These are phyloP conservation scores for Acanthamoeba quina DNA, from an alignment of 208 protist genomes.

Conservation along the genomic window DNA sequence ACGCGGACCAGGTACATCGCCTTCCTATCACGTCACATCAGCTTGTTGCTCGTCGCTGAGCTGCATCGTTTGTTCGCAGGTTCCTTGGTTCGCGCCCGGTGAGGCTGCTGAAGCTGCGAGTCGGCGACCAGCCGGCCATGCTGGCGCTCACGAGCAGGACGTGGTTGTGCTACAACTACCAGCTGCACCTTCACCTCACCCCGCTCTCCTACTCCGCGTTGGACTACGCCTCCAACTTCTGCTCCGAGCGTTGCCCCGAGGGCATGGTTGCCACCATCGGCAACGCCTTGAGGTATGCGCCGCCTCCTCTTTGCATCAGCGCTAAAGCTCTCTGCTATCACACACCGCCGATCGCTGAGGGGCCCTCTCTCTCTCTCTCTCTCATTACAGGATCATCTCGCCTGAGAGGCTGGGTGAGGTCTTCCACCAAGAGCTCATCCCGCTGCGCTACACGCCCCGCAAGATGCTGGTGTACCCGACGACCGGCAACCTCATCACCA, in stretches of 20 bases:
- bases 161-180: slow-evolving; percentile 91
- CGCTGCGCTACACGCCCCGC: slow-evolving; percentile 91
- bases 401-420: slow-evolving; percentile 86
- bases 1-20: slow-evolving; percentile 83
- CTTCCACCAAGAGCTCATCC: slow-evolving; percentile 90
- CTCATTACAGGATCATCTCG: slow-evolving; percentile 79
- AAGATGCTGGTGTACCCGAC: slow-evolving; percentile 87
- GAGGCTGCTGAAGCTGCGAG: slow-evolving; percentile 78
- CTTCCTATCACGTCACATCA: not conserved
- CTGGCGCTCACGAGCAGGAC: slow-evolving; percentile 91
- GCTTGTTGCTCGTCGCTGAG: not conserved
- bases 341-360: not conserved
- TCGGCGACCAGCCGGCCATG: slow-evolving; percentile 84
- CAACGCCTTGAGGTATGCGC: slow-evolving; percentile 81
- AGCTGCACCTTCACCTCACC: slow-evolving; percentile 82
- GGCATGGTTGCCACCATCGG: slow-evolving; percentile 89
- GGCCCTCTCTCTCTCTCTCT: not conserved
- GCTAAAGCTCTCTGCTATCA: not conserved
- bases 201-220: slow-evolving; percentile 91
- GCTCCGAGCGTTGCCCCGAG: slow-evolving; percentile 92
- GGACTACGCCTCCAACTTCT: slow-evolving; percentile 89
- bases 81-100: slow-evolving; percentile 85
- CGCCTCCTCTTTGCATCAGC: too few relatives aligned
- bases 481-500: slow-evolving; percentile 86
- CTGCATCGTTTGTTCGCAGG: not conserved